These are phyloP conservation scores for Plectranthus barbatus DNA, from an alignment of 257 asterid genomes.

Conservation along the genomic window DNA sequence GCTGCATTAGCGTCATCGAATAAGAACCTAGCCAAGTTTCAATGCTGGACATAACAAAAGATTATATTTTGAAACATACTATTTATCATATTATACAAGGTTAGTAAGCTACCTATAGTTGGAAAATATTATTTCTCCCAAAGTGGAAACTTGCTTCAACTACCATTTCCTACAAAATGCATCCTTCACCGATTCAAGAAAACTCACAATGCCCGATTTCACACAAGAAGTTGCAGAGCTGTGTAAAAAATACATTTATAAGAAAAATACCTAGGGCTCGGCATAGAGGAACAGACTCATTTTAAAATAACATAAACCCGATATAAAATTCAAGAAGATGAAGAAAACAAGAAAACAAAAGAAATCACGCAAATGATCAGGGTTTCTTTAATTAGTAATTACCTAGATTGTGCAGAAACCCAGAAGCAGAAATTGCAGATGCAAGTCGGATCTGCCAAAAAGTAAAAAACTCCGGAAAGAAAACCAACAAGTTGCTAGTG, in stretches of 20 bases:
- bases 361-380: background rate
- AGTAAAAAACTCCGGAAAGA: background rate
- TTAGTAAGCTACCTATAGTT: background rate
- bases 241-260: background rate
- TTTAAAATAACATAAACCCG: slow-evolving; percentile 2
- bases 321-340: background rate
- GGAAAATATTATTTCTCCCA: slow-evolving; percentile 1
- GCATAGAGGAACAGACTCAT: slow-evolving; percentile 3
- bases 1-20: background rate
- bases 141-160: background rate
- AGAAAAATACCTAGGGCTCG: background rate
- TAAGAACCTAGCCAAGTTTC: slow-evolving; percentile 3
- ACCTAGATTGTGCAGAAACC: slow-evolving; percentile 23
- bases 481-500: slow-evolving; percentile 4
- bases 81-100: background rate
- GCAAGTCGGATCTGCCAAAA: slow-evolving; percentile 26
- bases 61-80: background rate
- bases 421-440: slow-evolving; percentile 21
- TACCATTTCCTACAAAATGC: background rate
- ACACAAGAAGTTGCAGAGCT: background rate
- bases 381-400: background rate
- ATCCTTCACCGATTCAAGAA: background rate
- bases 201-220: background rate
- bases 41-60: background rate
- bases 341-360: background rate